Evolutionary conservation across 805 yeast species (phyloP), one percentile per base, ranked within the genome.

Genomic region (Ogataea naganishii): DNA sequence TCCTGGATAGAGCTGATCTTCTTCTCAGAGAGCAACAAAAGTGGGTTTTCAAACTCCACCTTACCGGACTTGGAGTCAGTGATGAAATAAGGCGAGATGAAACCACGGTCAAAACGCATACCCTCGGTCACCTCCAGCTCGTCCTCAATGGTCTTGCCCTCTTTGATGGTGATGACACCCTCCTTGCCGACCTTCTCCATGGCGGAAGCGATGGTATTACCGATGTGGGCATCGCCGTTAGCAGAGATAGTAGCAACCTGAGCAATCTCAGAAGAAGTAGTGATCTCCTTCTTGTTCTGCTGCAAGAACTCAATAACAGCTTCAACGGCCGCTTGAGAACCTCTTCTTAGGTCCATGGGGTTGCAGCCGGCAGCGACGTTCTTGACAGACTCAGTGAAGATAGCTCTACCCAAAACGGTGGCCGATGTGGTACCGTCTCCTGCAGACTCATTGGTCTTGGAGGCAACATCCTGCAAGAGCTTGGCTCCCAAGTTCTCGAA

Each of bases 351-450:
- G 51, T 89, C 97, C 92, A 86, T 88, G 48, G 98, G 97, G 69
- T 89, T 92, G 64, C 96, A 88, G 38, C 98, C 98, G 34, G 97
- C 96, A 38, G 97, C 96, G 26, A 92, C 98, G 52, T 85, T 85
- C 71, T 85, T 86, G 38, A 89, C 94, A 18, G 94, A 75, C 63
- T 92, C 96, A 37, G 95, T 79, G 67, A 89, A 84, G 46, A 89
- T 89, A 35, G 95, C 80, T 60, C 95, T 82, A 45, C 96, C 97
- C 46, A 89, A 70, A 32, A 89, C 94, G 28, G 97, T 92, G 46
- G 97, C 96, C 26, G 95, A 80, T 22, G 98, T 89, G 41, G 98
- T 89, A 62, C 98, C 98, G 51, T 89, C 98, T 64, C 98, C 98
- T 38, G 97, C 96, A 47, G 81, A 72, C 61, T 89, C 96, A 60